Evolutionary conservation across 257 asterid genomes (phyloP).

Genomic region (Solanum lycopersicoides): DNA sequence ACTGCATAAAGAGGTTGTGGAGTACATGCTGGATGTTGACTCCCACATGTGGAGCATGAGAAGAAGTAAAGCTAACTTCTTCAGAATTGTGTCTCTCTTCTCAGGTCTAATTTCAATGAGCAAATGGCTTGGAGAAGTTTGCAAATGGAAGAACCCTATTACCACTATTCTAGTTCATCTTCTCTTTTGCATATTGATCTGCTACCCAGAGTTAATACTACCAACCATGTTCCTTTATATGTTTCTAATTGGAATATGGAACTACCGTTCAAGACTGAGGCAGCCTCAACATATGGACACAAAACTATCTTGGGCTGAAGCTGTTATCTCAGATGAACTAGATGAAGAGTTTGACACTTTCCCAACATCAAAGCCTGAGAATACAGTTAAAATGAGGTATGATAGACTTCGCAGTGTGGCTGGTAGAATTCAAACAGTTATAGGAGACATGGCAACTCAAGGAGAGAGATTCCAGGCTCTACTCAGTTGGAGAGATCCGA

Average conservation of each 20-base stretch:
- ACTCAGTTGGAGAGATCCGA: conserved; percentile 40
- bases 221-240: not conserved
- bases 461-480: conserved; percentile 12
- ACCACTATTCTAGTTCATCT: conserved; percentile 27
- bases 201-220: conserved; percentile 15
- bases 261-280: conserved; percentile 31
- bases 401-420: not conserved
- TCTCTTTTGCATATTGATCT: conserved; percentile 39
- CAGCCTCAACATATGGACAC: conserved; percentile 70
- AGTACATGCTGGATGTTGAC: conserved; percentile 66
- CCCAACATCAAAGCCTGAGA: not conserved
- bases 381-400: not conserved
- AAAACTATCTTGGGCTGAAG: conserved; percentile 54
- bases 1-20: conserved; percentile 55
- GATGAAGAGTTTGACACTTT: not conserved
- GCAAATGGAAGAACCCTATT: not conserved
- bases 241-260: not conserved
- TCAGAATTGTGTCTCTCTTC: conserved; percentile 33
- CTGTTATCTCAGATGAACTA: conserved; percentile 8
- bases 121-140: conserved; percentile 29
- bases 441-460: not conserved
- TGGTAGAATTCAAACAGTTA: not conserved
- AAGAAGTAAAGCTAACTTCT: conserved; percentile 71
- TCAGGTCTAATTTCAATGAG: conserved; percentile 30
- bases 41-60: conserved; percentile 84